These are phyloP conservation scores for Candida silvicultrix DNA, from an alignment of 805 yeast species.

Conservation along the genomic window DNA sequence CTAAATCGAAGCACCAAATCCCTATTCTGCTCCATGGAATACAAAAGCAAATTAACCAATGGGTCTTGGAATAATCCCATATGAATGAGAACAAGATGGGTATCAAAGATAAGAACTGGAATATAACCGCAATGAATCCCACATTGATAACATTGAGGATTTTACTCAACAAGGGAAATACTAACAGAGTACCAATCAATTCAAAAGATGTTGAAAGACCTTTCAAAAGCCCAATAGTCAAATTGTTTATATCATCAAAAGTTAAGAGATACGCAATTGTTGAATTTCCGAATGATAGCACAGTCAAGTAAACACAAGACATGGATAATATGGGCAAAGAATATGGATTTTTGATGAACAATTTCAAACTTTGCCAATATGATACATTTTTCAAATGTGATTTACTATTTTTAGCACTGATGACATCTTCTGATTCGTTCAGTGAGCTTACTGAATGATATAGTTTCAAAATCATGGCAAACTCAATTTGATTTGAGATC, in stretches of 20 bases:
- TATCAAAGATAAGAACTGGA: constrained; percentile 23
- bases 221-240: constrained; percentile 26
- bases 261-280: constrained; percentile 30
- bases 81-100: constrained; percentile 20
- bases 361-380: constrained; percentile 6
- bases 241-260: constrained; percentile 22
- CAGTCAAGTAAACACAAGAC: constrained; percentile 28
- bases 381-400: background rate
- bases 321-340: constrained; percentile 26
- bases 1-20: constrained; percentile 35
- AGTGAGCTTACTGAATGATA: constrained; percentile 25
- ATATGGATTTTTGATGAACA: constrained; percentile 22
- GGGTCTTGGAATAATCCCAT: constrained; percentile 6
- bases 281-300: constrained; percentile 31
- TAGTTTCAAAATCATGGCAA: constrained; percentile 26
- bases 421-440: constrained; percentile 4
- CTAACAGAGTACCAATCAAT: constrained; percentile 24
- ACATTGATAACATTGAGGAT: constrained; percentile 24
- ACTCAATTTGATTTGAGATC: constrained; percentile 26
- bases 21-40: constrained; percentile 30
- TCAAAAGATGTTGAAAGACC: constrained; percentile 28
- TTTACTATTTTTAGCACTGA: background rate
- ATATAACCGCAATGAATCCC: constrained; percentile 24
- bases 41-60: constrained; percentile 18
- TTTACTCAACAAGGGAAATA: constrained; percentile 23